These are phyloP conservation scores for Cephalotrichum gorgonifer DNA, from an alignment of 2,329 filamentous ascomycete genomes.

Conservation along the genomic window DNA sequence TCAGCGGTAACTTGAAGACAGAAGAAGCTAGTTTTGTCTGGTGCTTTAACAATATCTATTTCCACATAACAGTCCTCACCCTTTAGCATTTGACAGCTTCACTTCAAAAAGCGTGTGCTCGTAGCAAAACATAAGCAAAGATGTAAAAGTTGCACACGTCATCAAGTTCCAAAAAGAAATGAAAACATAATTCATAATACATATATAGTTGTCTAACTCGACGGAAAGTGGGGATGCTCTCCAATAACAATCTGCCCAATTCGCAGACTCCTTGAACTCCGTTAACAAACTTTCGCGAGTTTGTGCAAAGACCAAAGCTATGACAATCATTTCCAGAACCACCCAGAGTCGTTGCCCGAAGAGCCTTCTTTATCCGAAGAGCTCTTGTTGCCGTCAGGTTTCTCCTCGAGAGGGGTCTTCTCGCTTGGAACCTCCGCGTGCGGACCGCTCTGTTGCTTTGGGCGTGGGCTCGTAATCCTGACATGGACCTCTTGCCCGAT, in stretches of 20 bases:
- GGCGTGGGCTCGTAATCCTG: constrained; percentile 15
- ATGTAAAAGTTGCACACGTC: too few relatives aligned
- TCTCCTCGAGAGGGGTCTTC: neutral
- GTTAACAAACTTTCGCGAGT: neutral
- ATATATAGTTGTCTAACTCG: neutral
- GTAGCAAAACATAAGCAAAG: too few relatives aligned
- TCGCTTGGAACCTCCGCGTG: constrained; percentile 8
- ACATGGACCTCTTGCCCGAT: constrained; percentile 22
- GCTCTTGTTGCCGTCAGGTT: constrained; percentile 4
- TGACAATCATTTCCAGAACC: constrained; percentile 28
- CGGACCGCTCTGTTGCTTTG: constrained; percentile 11
- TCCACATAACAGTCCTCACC: too few relatives aligned
- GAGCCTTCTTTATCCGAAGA: constrained; percentile 7
- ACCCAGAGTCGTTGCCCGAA: constrained; percentile 19
- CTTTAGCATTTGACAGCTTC: too few relatives aligned
- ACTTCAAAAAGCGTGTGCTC: too few relatives aligned
- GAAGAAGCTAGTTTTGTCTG: too few relatives aligned
- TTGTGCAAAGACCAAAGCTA: neutral
- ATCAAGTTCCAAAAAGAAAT: neutral
- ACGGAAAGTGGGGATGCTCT: neutral
- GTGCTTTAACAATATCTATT: too few relatives aligned
- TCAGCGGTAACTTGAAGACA: too few relatives aligned
- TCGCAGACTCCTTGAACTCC: too few relatives aligned
- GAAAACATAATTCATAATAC: neutral
- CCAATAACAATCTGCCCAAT: neutral